Conservation (phyloP, 257 asterid species). For the Solanum boliviense region DNA sequence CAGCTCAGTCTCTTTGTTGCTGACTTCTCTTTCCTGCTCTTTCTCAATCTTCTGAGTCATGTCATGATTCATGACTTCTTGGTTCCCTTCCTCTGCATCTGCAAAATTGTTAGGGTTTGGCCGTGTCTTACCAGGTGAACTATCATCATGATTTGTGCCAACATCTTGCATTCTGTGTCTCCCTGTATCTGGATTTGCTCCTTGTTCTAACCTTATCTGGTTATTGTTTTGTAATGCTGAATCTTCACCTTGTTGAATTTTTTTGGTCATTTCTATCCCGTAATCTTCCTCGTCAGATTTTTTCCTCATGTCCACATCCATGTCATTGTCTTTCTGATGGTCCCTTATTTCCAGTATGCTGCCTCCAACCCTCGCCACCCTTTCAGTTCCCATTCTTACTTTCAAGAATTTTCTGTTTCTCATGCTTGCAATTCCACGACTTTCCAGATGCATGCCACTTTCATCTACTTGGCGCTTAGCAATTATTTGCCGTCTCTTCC, state of each 20-base stretch:
- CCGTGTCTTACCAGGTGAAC: neutral
- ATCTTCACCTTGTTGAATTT: neutral
- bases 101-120: neutral
- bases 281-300: slow-evolving; percentile 1
- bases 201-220: neutral
- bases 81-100: neutral
- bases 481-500: slow-evolving; percentile 27
- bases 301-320: neutral
- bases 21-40: neutral
- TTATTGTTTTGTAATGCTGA: neutral
- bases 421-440: slow-evolving; percentile 1
- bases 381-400: neutral
- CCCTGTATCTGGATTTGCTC: neutral
- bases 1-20: neutral
- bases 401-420: neutral
- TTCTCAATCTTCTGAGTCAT: neutral
- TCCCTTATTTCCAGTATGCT: neutral
- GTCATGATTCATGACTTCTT: neutral
- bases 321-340: neutral
- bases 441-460: neutral
- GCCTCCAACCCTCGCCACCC: neutral
- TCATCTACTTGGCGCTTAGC: slow-evolving; percentile 1
- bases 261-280: neutral
- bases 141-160: neutral
- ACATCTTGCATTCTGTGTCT: neutral